These are phyloP conservation scores for Chaetomiaceae sp. DNA, from an alignment of 2,329 filamentous ascomycete genomes.

Conservation along the genomic window DNA sequence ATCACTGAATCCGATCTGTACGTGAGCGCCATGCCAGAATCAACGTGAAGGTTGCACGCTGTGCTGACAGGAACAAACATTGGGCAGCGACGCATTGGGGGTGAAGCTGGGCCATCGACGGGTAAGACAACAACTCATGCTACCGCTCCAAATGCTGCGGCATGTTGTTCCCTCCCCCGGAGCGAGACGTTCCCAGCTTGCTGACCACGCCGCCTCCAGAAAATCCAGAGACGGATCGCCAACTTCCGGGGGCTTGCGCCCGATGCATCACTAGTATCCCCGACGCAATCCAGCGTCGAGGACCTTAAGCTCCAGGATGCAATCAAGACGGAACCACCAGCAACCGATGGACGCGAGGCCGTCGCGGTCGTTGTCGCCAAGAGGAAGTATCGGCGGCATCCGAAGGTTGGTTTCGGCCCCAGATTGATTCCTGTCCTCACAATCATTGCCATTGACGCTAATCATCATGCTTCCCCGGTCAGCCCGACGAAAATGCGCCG, in stretches of 20 bases:
- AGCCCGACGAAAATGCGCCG: constrained; percentile 74
- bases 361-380: constrained; percentile 46
- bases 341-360: constrained; percentile 39
- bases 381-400: constrained; percentile 71
- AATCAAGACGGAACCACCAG: constrained; percentile 40
- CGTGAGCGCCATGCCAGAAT: constrained; percentile 25
- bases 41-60: not conserved
- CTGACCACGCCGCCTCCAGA: constrained; percentile 40
- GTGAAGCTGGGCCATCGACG: constrained; percentile 77
- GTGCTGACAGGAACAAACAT: constrained; percentile 10
- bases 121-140: constrained; percentile 47
- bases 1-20: constrained; percentile 81
- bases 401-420: constrained; percentile 48
- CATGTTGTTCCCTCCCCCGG: not conserved
- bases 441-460: not conserved
- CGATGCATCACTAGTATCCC: constrained; percentile 44
- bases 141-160: not conserved
- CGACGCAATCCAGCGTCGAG: constrained; percentile 46
- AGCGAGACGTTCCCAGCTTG: not conserved
- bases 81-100: constrained; percentile 58
- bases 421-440: not conserved
- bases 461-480: constrained; percentile 8
- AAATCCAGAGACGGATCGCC: constrained; percentile 77
- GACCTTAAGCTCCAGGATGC: constrained; percentile 46
- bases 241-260: constrained; percentile 60